phyloP scores from a whole-genome alignment of 176 grass and related monocot genomes.

The Urochloa ruziziensis region DNA sequence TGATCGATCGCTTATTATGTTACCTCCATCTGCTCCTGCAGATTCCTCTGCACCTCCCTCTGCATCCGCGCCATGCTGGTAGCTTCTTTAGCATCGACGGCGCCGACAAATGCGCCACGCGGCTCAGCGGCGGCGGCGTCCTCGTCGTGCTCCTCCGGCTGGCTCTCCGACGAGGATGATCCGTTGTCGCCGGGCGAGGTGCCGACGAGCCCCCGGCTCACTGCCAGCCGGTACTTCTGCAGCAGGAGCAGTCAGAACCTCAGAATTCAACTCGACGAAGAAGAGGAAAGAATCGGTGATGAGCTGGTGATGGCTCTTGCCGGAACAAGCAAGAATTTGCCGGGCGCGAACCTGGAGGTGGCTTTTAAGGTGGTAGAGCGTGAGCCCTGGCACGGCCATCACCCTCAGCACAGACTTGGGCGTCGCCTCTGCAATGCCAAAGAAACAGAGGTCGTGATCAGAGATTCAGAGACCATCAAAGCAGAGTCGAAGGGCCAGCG shows the following conservation, averaged over 20 bases:
- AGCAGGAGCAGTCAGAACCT: conserved; percentile 11
- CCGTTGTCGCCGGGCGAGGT: conserved; percentile 3
- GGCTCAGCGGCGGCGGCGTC: background rate
- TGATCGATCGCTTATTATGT: background rate
- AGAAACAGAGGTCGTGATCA: background rate
- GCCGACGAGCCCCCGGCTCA: conserved; percentile 27
- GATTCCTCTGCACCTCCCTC: conserved; percentile 60
- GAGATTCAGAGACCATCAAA: background rate
- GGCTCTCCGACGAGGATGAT: conserved; percentile 27
- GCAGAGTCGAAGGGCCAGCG: background rate
- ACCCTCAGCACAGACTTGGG: conserved; percentile 71
- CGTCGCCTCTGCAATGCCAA: conserved; percentile 71
- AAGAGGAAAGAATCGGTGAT: background rate
- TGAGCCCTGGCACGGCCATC: conserved; percentile 76
- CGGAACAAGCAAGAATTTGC: background rate
- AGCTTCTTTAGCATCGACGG: background rate
- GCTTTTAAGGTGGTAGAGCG: conserved; percentile 90
- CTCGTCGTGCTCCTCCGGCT: conserved; percentile 7
- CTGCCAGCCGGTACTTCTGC: conserved; percentile 80
- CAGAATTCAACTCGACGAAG: background rate
- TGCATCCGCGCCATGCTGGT: conserved; percentile 49
- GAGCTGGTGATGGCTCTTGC: background rate
- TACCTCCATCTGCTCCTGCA: conserved; percentile 83
- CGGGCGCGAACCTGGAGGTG: conserved; percentile 77
- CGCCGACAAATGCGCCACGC: background rate